Conservation (phyloP, 805 yeast genomes). For the Wickerhamiella dianesei region DNA sequence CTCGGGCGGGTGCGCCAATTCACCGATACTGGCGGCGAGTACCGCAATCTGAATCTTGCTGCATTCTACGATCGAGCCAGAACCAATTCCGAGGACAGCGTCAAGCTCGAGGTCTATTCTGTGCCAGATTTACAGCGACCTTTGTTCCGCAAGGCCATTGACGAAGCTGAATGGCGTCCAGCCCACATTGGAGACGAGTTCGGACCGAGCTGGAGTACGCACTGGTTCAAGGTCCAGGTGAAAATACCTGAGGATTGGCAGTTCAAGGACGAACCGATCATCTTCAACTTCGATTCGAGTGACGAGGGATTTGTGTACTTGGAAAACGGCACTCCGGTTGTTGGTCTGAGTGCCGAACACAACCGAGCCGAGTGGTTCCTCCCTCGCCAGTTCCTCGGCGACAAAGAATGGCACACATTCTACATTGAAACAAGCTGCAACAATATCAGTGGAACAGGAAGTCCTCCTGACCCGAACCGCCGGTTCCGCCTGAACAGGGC, state of each 20-base stretch:
- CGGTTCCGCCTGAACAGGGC: constrained; percentile 55
- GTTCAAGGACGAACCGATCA: constrained; percentile 35
- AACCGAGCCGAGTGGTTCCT: constrained; percentile 54
- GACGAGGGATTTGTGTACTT: constrained; percentile 76
- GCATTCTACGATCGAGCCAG: constrained; percentile 59
- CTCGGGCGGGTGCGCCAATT: constrained; percentile 64
- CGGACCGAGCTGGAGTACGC: constrained; percentile 96
- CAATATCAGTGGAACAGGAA: constrained; percentile 79
- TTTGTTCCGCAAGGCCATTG: constrained; percentile 43
- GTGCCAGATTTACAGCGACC: constrained; percentile 64
- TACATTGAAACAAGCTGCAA: constrained; percentile 87
- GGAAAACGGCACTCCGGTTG: constrained; percentile 52
- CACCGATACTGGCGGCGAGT: constrained; percentile 61
- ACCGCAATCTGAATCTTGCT: constrained; percentile 58
- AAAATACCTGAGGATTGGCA: constrained; percentile 51
- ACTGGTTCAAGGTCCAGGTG: constrained; percentile 70
- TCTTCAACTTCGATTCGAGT: constrained; percentile 72
- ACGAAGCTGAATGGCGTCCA: constrained; percentile 33
- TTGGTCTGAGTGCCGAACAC: constrained; percentile 77
- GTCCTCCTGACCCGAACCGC: constrained; percentile 59
- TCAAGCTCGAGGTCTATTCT: constrained; percentile 51
- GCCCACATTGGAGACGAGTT: constrained; percentile 51
- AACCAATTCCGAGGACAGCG: constrained; percentile 34
- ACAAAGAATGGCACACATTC: constrained; percentile 44
- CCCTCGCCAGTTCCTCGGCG: constrained; percentile 40